Conservation (phyloP, 2,329 filamentous ascomycete species). For the Chrysosporium keratinophilum region DNA sequence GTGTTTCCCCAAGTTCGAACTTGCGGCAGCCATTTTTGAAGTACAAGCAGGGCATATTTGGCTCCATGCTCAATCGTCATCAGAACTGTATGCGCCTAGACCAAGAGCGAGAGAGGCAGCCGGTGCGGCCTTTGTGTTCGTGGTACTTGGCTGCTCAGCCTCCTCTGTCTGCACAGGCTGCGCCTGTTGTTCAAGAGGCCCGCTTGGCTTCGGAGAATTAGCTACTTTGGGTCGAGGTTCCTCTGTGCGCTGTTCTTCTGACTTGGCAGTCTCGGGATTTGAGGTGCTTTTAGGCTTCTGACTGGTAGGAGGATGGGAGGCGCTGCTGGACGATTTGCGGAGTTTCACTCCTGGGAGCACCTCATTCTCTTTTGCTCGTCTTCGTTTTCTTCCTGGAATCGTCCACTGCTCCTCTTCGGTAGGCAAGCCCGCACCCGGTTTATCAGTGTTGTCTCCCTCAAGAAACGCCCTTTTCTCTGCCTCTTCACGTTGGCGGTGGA, state of each 20-base stretch:
- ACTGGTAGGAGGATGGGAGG: background rate
- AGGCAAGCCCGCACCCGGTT: slow-evolving; percentile 19
- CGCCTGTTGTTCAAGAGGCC: background rate
- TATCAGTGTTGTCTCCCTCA: slow-evolving; percentile 29
- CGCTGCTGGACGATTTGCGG: slow-evolving; percentile 29
- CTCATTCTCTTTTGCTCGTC: slow-evolving; percentile 40
- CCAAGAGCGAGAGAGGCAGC: slow-evolving; percentile 23
- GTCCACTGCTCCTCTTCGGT: slow-evolving; percentile 41
- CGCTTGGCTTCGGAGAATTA: background rate
- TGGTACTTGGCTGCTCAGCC: background rate
- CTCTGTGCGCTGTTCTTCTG: background rate
- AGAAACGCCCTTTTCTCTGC: slow-evolving; percentile 42
- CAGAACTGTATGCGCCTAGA: slow-evolving; percentile 32
- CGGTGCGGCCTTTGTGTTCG: slow-evolving; percentile 18
- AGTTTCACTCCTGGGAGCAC: slow-evolving; percentile 33
- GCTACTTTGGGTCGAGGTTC: background rate
- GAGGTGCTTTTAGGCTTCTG: background rate
- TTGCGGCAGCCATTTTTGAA: background rate
- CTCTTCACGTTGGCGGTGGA: slow-evolving; percentile 50
- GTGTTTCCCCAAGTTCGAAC: background rate
- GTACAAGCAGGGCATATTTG: background rate
- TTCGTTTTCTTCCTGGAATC: slow-evolving; percentile 42
- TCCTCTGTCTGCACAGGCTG: background rate
- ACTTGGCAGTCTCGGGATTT: background rate
- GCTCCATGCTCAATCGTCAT: slow-evolving; percentile 21